Percentiles rank a stretch among this genome's conserved stretches.
These are phyloP conservation scores for Colletotrichum incanum DNA, from an alignment of 2,329 filamentous ascomycete species.

Conservation along the genomic window DNA sequence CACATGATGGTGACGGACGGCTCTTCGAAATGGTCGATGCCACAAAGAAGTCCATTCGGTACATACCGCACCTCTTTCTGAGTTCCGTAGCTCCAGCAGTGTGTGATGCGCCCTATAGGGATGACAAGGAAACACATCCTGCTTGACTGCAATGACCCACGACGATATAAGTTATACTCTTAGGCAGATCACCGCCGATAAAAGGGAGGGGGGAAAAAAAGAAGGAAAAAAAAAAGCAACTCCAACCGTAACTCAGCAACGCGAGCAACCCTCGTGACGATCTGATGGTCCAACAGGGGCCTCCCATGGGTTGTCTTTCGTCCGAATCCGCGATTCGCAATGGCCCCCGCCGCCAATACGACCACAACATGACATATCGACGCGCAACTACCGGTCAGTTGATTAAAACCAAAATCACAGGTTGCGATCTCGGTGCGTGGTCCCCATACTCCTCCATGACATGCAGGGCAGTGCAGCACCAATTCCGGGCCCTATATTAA, in stretches of 20 bases:
- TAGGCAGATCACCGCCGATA: not conserved
- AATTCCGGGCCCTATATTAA: constrained; percentile 21
- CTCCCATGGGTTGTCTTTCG: not conserved
- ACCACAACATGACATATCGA: not conserved
- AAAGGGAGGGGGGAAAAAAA: not conserved
- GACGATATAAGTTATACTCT: not conserved
- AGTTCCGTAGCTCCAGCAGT: not conserved
- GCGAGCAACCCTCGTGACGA: not conserved
- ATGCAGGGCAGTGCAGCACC: constrained; percentile 34
- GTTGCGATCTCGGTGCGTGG: constrained; percentile 12
- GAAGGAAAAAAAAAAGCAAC: not conserved
- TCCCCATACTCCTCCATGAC: constrained; percentile 24
- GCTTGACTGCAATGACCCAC: no score
- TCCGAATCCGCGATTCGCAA: not conserved
- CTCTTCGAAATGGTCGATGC: no score
- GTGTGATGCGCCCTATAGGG: no score
- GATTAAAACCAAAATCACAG: constrained; percentile 6
- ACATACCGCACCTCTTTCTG: not conserved
- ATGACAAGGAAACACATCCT: no score
- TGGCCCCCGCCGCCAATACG: not conserved
- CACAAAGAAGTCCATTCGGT: no score
- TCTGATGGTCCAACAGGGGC: not conserved
- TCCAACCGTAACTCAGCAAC: constrained; percentile 8
- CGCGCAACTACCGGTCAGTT: constrained; percentile 15
- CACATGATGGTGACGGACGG: no score